Evolutionary conservation across 2,329 filamentous ascomycete species (phyloP).

Genomic region (Aureobasidium musti): DNA sequence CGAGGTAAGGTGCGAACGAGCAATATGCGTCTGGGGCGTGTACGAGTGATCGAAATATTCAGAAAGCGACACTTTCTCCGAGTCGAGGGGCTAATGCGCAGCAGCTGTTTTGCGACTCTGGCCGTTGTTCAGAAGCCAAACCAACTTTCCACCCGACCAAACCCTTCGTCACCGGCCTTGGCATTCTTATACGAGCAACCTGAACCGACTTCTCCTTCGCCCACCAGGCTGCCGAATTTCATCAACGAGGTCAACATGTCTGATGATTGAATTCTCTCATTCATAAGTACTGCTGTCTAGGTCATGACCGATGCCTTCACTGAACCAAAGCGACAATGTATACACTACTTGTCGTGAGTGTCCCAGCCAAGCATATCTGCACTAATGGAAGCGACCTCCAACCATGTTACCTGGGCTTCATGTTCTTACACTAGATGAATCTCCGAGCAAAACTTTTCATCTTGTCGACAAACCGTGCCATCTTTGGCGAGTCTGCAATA

Average conservation of each 20-base stretch:
- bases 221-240: background rate
- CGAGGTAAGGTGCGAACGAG: background rate
- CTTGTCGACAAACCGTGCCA: no score
- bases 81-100: slow-evolving; percentile 11
- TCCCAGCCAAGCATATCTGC: background rate
- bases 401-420: background rate
- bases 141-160: slow-evolving; percentile 18
- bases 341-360: background rate
- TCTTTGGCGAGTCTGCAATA: background rate
- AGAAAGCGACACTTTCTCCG: background rate
- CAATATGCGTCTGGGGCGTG: background rate
- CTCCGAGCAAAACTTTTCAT: background rate
- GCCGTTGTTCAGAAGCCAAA: slow-evolving; percentile 25
- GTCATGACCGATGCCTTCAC: no score
- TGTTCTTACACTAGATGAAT: background rate
- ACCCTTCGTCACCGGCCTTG: slow-evolving; percentile 20
- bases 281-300: background rate
- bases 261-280: background rate
- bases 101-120: slow-evolving; percentile 18
- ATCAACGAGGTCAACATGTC: background rate
- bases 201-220: background rate
- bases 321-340: no score
- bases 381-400: background rate
- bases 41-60: background rate
- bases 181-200: background rate